Conservation (phyloP, 2,329 filamentous ascomycete species). For the Fusarium sp. region DNA sequence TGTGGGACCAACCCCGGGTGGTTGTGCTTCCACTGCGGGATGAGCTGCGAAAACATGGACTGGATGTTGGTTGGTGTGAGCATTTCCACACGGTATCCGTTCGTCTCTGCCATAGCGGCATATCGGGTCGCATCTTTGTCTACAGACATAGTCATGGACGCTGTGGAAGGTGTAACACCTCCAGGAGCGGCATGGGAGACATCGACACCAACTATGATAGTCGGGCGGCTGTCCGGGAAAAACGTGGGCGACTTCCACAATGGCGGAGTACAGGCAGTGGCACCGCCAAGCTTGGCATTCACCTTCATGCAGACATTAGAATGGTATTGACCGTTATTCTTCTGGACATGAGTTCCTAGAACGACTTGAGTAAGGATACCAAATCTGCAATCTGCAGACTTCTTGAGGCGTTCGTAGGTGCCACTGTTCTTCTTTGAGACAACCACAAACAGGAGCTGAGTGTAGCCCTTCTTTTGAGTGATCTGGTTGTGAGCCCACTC, state of each 20-base stretch:
- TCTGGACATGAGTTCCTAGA: slow-evolving; percentile 76
- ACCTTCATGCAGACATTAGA: slow-evolving; percentile 98
- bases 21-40: slow-evolving; percentile 73
- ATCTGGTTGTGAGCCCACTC: slow-evolving; percentile 59
- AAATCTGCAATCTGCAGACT: slow-evolving; percentile 85
- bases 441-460: slow-evolving; percentile 85
- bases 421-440: slow-evolving; percentile 78
- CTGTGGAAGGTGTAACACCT: slow-evolving; percentile 77
- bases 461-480: slow-evolving; percentile 67
- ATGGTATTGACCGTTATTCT: slow-evolving; percentile 83
- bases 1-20: slow-evolving; percentile 64
- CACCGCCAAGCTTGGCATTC: slow-evolving; percentile 93
- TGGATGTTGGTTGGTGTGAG: slow-evolving; percentile 76
- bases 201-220: slow-evolving; percentile 91
- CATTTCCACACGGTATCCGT: slow-evolving; percentile 85
- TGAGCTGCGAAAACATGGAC: slow-evolving; percentile 73
- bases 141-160: slow-evolving; percentile 86
- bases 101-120: slow-evolving; percentile 83
- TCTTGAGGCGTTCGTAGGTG: slow-evolving; percentile 89
- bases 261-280: slow-evolving; percentile 67
- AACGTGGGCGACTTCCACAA: slow-evolving; percentile 54
- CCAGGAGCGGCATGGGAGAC: slow-evolving; percentile 87
- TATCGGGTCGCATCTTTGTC: slow-evolving; percentile 81
- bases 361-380: slow-evolving; percentile 88
- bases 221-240: slow-evolving; percentile 63